A percentile compares a stretch with the other conserved stretches of the same genome.
phyloP scores from a whole-genome alignment of 179 eudicot species.

The Carnegiea gigantea region DNA sequence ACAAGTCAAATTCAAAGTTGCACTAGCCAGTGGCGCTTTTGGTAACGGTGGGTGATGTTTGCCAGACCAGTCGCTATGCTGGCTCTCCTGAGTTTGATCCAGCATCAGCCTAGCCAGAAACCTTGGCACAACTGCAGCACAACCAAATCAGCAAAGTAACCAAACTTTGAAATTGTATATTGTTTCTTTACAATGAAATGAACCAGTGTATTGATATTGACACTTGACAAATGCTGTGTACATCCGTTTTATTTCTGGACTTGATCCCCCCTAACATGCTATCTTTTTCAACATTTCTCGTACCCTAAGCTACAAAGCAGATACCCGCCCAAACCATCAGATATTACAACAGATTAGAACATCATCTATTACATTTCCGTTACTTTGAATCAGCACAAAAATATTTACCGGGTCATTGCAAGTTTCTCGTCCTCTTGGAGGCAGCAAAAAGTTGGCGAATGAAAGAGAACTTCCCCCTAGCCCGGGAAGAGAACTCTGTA shows the following conservation, averaged over 20 bases:
- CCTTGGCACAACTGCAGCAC: too few species aligned
- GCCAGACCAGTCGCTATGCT: too few species aligned
- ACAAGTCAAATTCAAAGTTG: too few species aligned
- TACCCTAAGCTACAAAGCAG: conserved; percentile 23
- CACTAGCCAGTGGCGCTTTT: too few species aligned
- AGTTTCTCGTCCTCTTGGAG: conserved; percentile 52
- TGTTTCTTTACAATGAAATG: conserved; percentile 27
- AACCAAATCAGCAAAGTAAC: background rate
- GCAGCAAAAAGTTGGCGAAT: conserved; percentile 86
- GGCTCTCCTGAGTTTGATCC: too few species aligned
- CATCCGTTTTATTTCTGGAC: conserved; percentile 27
- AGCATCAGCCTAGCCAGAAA: too few species aligned
- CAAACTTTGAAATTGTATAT: conserved; percentile 5
- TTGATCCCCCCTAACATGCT: conserved; percentile 25
- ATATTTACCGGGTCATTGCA: conserved; percentile 42
- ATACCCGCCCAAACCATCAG: conserved; percentile 16
- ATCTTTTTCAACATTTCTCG: conserved; percentile 16
- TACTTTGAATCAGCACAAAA: conserved; percentile 14
- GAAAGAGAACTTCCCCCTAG: conserved; percentile 70
- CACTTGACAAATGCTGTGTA: conserved; percentile 20
- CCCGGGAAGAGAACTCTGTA: conserved; percentile 56
- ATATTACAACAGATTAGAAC: conserved; percentile 15
- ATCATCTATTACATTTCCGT: conserved; percentile 11
- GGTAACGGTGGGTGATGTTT: too few species aligned
- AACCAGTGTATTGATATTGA: conserved; percentile 21